These are phyloP conservation scores for Daedaleopsis nitida DNA, from an alignment of 768 basidiomycete genomes.

Conservation along the genomic window DNA sequence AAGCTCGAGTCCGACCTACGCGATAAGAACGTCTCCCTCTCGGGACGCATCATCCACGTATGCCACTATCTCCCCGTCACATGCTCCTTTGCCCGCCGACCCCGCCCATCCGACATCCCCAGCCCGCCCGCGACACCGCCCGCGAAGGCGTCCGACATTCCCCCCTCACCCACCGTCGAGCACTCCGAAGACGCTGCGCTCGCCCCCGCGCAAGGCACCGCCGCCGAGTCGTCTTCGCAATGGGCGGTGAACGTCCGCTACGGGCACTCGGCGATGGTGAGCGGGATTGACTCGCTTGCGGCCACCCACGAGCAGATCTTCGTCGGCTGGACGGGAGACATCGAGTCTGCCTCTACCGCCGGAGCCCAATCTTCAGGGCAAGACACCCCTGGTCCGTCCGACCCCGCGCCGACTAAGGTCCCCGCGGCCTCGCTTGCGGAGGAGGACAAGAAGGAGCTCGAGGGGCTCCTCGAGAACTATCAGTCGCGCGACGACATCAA, in stretches of 20 bases:
- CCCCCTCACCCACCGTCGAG: conserved; percentile 25
- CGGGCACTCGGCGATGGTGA: conserved; percentile 94
- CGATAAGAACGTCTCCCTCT: conserved; percentile 70
- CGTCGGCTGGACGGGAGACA: conserved; percentile 93
- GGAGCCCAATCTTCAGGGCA: conserved; percentile 22
- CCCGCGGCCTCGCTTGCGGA: conserved; percentile 53
- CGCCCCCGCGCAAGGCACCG: conserved; percentile 16
- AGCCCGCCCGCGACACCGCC: conserved; percentile 85
- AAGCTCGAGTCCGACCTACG: conserved; percentile 73
- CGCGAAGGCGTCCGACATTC: conserved; percentile 50
- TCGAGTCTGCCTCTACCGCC: conserved; percentile 51
- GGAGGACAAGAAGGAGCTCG: conserved; percentile 67
- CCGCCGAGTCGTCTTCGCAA: conserved; percentile 30
- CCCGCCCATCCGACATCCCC: conserved; percentile 46
- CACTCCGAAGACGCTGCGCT: conserved; percentile 13
- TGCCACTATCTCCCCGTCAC: conserved; percentile 87
- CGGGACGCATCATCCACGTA: conserved; percentile 90
- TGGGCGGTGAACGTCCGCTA: conserved; percentile 84
- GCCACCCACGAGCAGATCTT: conserved; percentile 88
- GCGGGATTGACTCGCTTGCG: conserved; percentile 84
- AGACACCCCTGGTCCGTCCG: conserved; percentile 27
- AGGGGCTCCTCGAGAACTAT: conserved; percentile 64
- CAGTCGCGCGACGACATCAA: conserved; percentile 60
- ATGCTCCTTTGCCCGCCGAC: conserved; percentile 54
- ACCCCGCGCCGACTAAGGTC: conserved; percentile 35